Percentiles rank a stretch among this genome's conserved stretches.
Conservation (phyloP, 1,139 yeast genomes). For the Sugiyamaella japonica region DNA sequence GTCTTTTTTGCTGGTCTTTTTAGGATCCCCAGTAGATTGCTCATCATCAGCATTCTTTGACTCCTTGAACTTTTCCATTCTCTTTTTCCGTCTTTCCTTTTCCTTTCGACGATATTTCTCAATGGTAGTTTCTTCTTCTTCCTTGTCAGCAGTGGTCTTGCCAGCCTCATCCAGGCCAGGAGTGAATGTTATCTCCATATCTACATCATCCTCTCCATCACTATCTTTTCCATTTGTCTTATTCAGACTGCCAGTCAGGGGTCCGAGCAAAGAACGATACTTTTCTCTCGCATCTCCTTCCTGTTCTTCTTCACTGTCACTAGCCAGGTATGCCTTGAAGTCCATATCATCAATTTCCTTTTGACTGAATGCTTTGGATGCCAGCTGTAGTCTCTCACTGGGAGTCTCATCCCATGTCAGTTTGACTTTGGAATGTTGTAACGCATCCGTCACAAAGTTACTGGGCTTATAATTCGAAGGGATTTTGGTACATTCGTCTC, state of each 20-base stretch:
- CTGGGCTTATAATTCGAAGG: slow-evolving; percentile 82
- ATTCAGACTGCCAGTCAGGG: slow-evolving; percentile 42
- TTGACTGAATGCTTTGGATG: slow-evolving; percentile 81
- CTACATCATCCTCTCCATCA: slow-evolving; percentile 63
- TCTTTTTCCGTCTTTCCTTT: slow-evolving; percentile 82
- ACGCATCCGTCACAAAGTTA: slow-evolving; percentile 86
- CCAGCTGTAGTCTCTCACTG: slow-evolving; percentile 75
- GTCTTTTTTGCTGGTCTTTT: slow-evolving; percentile 31
- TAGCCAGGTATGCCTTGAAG: slow-evolving; percentile 90
- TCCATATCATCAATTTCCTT: slow-evolving; percentile 96
- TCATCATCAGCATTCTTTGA: slow-evolving; percentile 48
- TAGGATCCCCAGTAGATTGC: slow-evolving; percentile 28
- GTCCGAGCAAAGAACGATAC: slow-evolving; percentile 63
- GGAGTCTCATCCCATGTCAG: slow-evolving; percentile 99
- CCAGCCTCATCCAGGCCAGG: slow-evolving; percentile 69
- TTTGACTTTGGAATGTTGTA: slow-evolving; percentile 90
- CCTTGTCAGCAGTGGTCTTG: slow-evolving; percentile 37
- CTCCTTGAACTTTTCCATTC: slow-evolving; percentile 72
- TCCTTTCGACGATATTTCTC: slow-evolving; percentile 85
- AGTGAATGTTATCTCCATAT: slow-evolving; percentile 93
- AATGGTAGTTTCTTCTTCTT: slow-evolving; percentile 70
- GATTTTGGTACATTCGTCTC: slow-evolving; percentile 67
- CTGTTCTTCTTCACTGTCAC: slow-evolving; percentile 68
- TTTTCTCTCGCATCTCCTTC: slow-evolving; percentile 53
- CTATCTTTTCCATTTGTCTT: slow-evolving; percentile 41